Percentiles rank a stretch among this genome's conserved stretches.
These are phyloP conservation scores for Boletus reticuloceps DNA, from an alignment of 768 basidiomycete species.

Conservation along the genomic window DNA sequence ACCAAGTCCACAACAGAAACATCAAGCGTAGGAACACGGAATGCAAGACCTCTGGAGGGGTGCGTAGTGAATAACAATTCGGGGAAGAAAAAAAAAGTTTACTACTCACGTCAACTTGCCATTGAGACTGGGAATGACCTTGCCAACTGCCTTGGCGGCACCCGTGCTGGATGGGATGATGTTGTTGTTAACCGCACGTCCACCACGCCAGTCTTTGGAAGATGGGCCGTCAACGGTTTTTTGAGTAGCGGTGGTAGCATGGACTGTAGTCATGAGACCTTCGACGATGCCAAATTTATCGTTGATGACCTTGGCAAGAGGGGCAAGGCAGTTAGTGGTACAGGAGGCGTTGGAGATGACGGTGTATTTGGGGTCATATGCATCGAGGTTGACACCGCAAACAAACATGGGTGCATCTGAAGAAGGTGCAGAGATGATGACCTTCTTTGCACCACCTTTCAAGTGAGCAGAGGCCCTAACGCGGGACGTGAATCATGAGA, in stretches of 20 bases:
- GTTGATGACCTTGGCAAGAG: conserved; percentile 95
- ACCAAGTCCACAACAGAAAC: conserved; percentile 99
- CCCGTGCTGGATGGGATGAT: conserved; percentile 99
- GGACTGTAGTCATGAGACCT: conserved; percentile 98
- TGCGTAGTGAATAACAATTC: neutral
- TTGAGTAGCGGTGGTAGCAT: conserved; percentile 94
- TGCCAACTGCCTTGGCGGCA: conserved; percentile 98
- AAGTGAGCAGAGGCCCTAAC: conserved; percentile 85
- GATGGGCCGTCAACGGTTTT: conserved; percentile 96
- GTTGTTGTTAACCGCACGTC: conserved; percentile 94
- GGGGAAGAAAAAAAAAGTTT: neutral
- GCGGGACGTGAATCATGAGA: conserved; percentile 4
- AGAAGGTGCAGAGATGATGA: conserved; percentile 99
- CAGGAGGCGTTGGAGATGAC: conserved; percentile 99
- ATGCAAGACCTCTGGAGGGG: conserved; percentile 71
- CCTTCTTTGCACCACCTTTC: conserved; percentile 99
- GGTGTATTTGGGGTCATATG: conserved; percentile 83
- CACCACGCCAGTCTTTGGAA: conserved; percentile 96
- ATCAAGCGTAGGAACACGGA: conserved; percentile 96
- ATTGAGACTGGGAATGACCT: conserved; percentile 94
- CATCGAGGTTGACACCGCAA: conserved; percentile 91
- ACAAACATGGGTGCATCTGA: conserved; percentile 95
- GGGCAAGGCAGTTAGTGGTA: conserved; percentile 99
- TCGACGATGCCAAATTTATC: conserved; percentile 97
- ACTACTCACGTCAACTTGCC: conserved; percentile 94